phyloP scores from a whole-genome alignment of 345 rosid species.

The Aquilaria malaccensis region DNA sequence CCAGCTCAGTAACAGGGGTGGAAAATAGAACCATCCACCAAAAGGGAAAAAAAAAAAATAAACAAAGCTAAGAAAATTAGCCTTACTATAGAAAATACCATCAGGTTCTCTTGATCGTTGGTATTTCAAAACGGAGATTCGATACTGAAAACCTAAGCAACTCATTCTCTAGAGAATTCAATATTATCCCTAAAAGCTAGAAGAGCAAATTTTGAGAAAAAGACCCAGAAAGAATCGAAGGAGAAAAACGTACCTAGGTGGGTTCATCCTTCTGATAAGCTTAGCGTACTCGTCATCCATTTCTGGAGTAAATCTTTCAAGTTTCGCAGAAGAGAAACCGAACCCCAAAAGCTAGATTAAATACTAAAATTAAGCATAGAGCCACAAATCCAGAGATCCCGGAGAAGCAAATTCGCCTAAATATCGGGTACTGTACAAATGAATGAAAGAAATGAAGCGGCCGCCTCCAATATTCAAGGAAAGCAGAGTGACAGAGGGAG shows the following conservation, averaged over 20 bases:
- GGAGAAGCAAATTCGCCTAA: not conserved
- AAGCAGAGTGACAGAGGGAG: not conserved
- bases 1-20: not conserved
- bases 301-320: not conserved
- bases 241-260: slow-evolving; percentile 45
- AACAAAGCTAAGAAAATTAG: not conserved
- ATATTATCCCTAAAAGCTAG: not conserved
- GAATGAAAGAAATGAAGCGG: not conserved
- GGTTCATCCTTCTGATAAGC: slow-evolving; percentile 86
- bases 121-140: not conserved
- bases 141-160: not conserved
- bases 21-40: not conserved
- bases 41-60: not conserved
- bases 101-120: not conserved
- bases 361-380: too few species aligned
- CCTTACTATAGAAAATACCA: not conserved
- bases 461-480: slow-evolving; percentile 41
- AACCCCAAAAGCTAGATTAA: not conserved
- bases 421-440: slow-evolving; percentile 3
- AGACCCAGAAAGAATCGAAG: too few species aligned
- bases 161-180: not conserved
- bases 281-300: slow-evolving; percentile 86
- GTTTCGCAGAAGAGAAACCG: not conserved
- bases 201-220: slow-evolving; percentile 5
- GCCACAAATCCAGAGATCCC: not conserved